Base-by-base conservation (phyloP, 306 rosid species). In the Biancaea sappan region DNA sequence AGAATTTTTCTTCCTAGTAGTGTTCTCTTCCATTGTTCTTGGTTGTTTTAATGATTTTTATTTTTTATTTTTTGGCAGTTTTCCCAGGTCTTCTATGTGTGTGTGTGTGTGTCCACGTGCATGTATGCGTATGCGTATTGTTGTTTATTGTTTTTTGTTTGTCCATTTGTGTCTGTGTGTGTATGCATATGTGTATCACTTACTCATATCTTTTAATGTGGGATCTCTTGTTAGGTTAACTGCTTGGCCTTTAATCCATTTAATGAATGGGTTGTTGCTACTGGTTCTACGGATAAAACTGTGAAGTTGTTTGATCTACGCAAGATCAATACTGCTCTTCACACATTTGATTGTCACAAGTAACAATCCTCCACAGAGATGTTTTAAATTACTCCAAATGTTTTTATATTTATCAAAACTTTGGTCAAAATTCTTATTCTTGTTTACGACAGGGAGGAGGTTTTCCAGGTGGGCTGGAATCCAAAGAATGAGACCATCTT, bases 391-490 rank as follows among this genome's bases (percentile, higher is more conserved):
- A 28, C 12, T 77, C 48, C 61, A 29, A 63, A 10, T 71, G 32
- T n/a, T 29, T 62, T 48, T 40, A 12, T 46, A 41, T 46, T 46
- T 35, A 18, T 29, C 71, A 44, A 44, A 60, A 11, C 41, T 41
- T 60, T 78, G 54, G 76, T 46, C 69, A 70, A 50, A 37, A 69
- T 61, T 65, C 66, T 28, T 52, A 53, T 79, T 62, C 29, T 63
- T 10, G 48, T 72, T 19, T 69, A 28, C 63, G 18, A 79, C 76
- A 95, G 98, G 88, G 99, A 95, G 83, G 99, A 95, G 79, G 97
- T 95, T 84, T 92, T 95, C 83, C 99, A 95, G 86, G 98, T 95
- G 43, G 97, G 98, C 58, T 95, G 98, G 99, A 92, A 90, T 75
- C 98, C 99, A 12, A 95, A 95, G 82, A 88, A 95, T 73, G 99